Evolutionary conservation across 495 filamentous ascomycete genomes (phyloP).

Genomic region (Penicillium subrubescens): DNA sequence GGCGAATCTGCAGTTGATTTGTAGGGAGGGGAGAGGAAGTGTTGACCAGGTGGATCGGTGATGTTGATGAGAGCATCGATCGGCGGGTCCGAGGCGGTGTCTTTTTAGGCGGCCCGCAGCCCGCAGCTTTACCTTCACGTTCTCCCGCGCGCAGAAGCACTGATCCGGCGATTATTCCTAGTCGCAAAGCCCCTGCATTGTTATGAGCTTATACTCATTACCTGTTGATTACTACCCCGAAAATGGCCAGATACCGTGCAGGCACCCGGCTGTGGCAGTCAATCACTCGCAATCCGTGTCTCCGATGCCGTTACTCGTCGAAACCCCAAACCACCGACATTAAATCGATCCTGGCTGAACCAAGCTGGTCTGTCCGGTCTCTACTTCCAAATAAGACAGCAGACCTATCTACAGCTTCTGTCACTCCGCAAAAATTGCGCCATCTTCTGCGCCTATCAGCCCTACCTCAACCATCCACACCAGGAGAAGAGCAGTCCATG

Average conservation of each 20-base stretch:
- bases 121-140: slow-evolving; percentile 8
- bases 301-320: slow-evolving; percentile 33
- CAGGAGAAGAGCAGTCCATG: slow-evolving; percentile 63
- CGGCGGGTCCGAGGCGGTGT: slow-evolving; percentile 32
- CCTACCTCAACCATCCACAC: slow-evolving; percentile 67
- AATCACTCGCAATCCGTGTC: slow-evolving; percentile 11
- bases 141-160: background rate
- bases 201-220: background rate
- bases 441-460: slow-evolving; percentile 92
- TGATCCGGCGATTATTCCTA: background rate
- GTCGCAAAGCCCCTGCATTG: background rate
- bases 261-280: slow-evolving; percentile 22
- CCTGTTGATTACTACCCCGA: background rate
- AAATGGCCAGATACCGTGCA: slow-evolving; percentile 23
- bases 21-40: slow-evolving; percentile 7
- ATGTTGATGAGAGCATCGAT: slow-evolving; percentile 31
- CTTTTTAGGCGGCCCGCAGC: slow-evolving; percentile 8
- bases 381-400: slow-evolving; percentile 59
- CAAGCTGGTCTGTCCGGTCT: slow-evolving; percentile 83
- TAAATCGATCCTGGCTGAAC: slow-evolving; percentile 62
- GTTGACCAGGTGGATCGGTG: slow-evolving; percentile 12
- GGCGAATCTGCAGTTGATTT: slow-evolving; percentile 7
- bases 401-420: slow-evolving; percentile 32
- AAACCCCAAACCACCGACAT: slow-evolving; percentile 39
- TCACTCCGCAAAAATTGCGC: slow-evolving; percentile 62